These are phyloP conservation scores for Malbranchea cinnamomea DNA, from an alignment of 2,329 filamentous ascomycete species.

Conservation along the genomic window DNA sequence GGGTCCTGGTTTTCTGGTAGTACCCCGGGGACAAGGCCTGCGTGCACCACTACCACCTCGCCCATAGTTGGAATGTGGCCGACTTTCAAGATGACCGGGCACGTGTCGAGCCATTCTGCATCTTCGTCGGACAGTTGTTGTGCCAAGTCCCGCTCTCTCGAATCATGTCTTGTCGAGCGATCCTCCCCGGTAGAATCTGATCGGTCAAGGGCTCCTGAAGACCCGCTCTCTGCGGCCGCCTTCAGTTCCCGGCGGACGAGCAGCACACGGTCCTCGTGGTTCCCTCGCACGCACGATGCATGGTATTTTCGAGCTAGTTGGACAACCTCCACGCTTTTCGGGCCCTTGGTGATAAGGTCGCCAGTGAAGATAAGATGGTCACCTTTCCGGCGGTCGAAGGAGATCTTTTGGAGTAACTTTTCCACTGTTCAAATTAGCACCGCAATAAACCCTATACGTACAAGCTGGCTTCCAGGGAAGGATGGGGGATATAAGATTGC, in stretches of 20 bases:
- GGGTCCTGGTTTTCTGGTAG: constrained; percentile 58
- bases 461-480: too few species aligned
- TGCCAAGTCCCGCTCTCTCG: constrained; percentile 37
- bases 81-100: constrained; percentile 64
- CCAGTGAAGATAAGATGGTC: constrained; percentile 68
- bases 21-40: constrained; percentile 65
- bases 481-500: background rate
- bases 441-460: background rate
- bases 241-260: constrained; percentile 40
- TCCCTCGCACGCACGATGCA: constrained; percentile 75
- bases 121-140: constrained; percentile 45
- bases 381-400: constrained; percentile 40
- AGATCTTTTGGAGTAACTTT: constrained; percentile 49
- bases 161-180: constrained; percentile 6
- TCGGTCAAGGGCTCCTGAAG: background rate
- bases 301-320: constrained; percentile 56
- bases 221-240: background rate
- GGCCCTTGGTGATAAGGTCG: constrained; percentile 75
- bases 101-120: constrained; percentile 51
- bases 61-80: constrained; percentile 47
- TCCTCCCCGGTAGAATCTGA: constrained; percentile 6
- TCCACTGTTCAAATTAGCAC: constrained; percentile 22
- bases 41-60: constrained; percentile 66
- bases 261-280: constrained; percentile 83
- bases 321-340: constrained; percentile 65